phyloP scores from a whole-genome alignment of 2,329 filamentous ascomycete genomes.

The Alternaria gansuensis region DNA sequence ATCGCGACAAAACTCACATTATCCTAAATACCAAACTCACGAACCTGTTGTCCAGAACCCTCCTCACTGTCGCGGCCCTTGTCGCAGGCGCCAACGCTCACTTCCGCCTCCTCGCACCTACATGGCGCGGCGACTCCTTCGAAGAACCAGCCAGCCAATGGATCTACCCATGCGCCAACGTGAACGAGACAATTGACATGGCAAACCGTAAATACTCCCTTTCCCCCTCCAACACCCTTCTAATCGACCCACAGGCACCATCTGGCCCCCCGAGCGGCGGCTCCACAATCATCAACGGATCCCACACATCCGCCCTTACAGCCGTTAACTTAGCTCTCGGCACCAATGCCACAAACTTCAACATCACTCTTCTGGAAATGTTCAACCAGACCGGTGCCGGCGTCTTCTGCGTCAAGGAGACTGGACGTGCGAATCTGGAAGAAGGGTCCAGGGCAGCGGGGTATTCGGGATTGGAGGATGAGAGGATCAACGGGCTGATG shows the following conservation, averaged over 20 bases:
- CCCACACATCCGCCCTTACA: constrained; percentile 57
- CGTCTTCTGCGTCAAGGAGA: constrained; percentile 57
- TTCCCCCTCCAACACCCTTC: too few relatives aligned
- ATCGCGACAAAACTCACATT: not conserved
- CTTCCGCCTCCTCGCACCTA: constrained; percentile 55
- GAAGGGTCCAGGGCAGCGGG: constrained; percentile 38
- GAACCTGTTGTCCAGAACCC: constrained; percentile 33
- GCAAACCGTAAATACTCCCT: constrained; percentile 52
- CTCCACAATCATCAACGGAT: constrained; percentile 53
- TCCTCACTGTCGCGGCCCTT: constrained; percentile 37
- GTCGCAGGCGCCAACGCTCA: constrained; percentile 53
- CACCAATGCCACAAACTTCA: constrained; percentile 55
- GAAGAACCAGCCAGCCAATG: constrained; percentile 50
- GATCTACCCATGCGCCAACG: constrained; percentile 54
- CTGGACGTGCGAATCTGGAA: constrained; percentile 39
- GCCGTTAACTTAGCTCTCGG: constrained; percentile 60
- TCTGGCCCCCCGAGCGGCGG: constrained; percentile 59
- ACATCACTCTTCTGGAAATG: constrained; percentile 55
- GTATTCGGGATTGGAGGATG: constrained; percentile 30
- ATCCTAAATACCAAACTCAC: not conserved
- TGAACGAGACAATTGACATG: constrained; percentile 50
- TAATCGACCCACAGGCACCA: constrained; percentile 26
- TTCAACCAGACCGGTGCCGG: constrained; percentile 62
- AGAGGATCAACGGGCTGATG: constrained; percentile 50
- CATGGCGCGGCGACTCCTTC: constrained; percentile 57